Conservation (phyloP, 139 green algal genomes). For the Chlamydomonas asymmetrica region DNA sequence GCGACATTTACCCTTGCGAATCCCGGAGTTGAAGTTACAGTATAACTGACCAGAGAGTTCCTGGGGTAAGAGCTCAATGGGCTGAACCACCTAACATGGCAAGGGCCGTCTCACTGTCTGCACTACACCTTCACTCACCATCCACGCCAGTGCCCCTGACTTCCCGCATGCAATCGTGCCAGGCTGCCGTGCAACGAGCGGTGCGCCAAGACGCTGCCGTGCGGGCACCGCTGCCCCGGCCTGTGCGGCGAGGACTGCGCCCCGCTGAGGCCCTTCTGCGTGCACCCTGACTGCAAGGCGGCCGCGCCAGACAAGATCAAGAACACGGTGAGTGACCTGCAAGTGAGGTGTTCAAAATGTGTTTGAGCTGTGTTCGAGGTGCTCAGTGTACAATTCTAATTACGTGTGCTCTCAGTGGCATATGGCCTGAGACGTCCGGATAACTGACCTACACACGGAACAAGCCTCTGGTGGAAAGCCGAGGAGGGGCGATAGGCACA, state of each 20-base stretch:
- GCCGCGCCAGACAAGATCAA: too few species aligned
- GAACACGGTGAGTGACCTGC: too few species aligned
- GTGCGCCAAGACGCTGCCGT: slow-evolving; percentile 29
- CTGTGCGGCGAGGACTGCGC: slow-evolving; percentile 28
- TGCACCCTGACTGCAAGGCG: slow-evolving; percentile 15
- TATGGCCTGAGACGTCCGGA: too few species aligned
- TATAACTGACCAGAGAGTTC: not conserved
- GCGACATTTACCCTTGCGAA: not conserved
- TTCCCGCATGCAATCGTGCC: not conserved
- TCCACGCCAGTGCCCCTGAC: not conserved
- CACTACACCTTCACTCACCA: not conserved
- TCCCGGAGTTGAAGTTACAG: not conserved
- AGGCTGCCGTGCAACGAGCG: slow-evolving; percentile 68
- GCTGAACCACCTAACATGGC: too few species aligned
- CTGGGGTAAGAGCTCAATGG: not conserved
- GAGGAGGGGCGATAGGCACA: too few species aligned
- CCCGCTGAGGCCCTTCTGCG: not conserved
- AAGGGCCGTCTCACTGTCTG: not conserved
- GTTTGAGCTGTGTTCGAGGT: too few species aligned
- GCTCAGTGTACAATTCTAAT: too few species aligned
- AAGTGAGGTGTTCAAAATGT: too few species aligned
- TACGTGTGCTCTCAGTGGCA: too few species aligned
- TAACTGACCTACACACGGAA: too few species aligned
- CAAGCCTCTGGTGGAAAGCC: too few species aligned
- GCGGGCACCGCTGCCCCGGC: slow-evolving; percentile 31